A percentile compares a stretch with the other conserved stretches of the same genome.
Evolutionary conservation across 2,329 filamentous ascomycete species (phyloP).

Genomic region (Nemania diffusa): DNA sequence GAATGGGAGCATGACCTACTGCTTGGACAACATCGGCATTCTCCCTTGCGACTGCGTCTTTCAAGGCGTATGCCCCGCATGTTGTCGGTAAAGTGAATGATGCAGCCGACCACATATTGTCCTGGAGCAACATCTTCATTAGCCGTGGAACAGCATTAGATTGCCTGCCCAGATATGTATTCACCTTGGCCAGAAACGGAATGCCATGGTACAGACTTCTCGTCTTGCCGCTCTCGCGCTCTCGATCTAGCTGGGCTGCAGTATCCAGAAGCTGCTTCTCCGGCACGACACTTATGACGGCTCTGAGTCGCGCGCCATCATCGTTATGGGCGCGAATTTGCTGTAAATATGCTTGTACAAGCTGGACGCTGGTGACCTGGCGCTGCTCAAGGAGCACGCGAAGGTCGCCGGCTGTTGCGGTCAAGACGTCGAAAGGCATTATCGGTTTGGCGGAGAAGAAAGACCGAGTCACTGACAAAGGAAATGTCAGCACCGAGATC

Average conservation of each 20-base stretch:
- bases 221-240: background rate
- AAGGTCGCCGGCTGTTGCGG: background rate
- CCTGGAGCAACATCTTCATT: background rate
- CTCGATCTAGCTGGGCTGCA: background rate
- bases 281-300: background rate
- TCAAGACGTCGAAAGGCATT: background rate
- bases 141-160: too few relatives aligned
- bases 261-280: background rate
- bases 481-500: too few relatives aligned
- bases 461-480: too few relatives aligned
- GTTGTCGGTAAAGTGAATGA: background rate
- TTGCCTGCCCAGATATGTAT: too few relatives aligned
- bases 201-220: conserved; percentile 1
- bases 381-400: background rate
- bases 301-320: background rate
- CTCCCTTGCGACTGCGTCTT: conserved; percentile 5
- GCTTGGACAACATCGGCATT: conserved; percentile 8
- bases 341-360: background rate
- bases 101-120: conserved; percentile 4
- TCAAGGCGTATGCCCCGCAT: background rate
- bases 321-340: background rate
- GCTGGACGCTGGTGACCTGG: conserved; percentile 1
- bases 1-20: too few relatives aligned
- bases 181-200: conserved; percentile 7
- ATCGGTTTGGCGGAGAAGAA: too few relatives aligned